Evolutionary conservation across 2,329 filamentous ascomycete species (phyloP), one percentile per base, ranked within the genome.

Genomic region (Hawksworthiomyces lignivorus): DNA sequence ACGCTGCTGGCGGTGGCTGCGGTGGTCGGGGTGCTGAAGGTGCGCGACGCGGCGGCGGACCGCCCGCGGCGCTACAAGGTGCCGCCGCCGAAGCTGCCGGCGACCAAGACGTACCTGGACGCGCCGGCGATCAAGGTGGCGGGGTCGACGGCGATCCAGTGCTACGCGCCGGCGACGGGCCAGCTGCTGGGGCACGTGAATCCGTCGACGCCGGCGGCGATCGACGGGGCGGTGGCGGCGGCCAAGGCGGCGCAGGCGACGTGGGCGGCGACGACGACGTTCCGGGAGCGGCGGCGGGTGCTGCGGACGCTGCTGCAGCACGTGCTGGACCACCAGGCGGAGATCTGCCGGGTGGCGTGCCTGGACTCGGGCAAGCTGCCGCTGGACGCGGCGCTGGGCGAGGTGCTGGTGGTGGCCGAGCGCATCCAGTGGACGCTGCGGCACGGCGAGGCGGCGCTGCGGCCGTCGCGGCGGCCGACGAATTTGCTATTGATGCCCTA

Each of bases 351-450:
- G 14, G 78, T 87, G 22, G 90, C 89, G 37, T 94, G 87, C 56
- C 72, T 95, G 27, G 92, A 98, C 64, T 94, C 87, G 31, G 92
- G 92, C 49, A 98, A 98, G 72, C 96, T 94, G 2, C 85, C 90
- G 69, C 80, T 97, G 29, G 92, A 98, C 64, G 92, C 90, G 1
- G 82, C 85, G 52, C 80, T 98, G 43, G 92, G 92, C 39, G 92
- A 98, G 71, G 89, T 97, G 49, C 72, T 98, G 42, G 88, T 96
- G 31, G 96, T 92, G 7, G 81, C 77, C 0, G 92, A 97, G 70
- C 96, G 95, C 69, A 73, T 98, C 46, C 82, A 85, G 57, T 98
- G 92, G 92, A 95, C 88, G 4, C 82, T 97, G 48, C 70, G 80
- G 50, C 87, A 98, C 62, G 92, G 92, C 53, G 89, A 96, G 62